phyloP scores from a whole-genome alignment of 2,329 filamentous ascomycete species.

The Rhynchosporium secalis region DNA sequence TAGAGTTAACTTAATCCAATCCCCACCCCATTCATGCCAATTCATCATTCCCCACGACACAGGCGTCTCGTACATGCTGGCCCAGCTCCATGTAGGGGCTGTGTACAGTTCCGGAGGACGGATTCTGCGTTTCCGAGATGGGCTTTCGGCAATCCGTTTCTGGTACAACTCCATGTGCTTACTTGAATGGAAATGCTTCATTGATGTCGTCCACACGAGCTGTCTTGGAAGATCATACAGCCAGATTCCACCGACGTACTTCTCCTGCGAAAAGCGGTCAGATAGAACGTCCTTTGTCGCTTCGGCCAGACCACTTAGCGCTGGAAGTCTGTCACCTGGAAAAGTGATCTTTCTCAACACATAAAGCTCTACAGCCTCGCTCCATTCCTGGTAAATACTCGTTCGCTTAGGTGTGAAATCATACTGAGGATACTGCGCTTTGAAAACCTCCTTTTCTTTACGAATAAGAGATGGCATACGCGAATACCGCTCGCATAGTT shows the following conservation, averaged over 20 bases:
- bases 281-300: background rate
- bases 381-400: slow-evolving; percentile 4
- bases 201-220: background rate
- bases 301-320: slow-evolving; percentile 1
- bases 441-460: slow-evolving; percentile 1
- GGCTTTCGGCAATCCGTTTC: background rate
- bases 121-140: background rate
- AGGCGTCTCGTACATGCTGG: slow-evolving; percentile 3
- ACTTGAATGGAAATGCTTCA: background rate
- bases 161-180: background rate
- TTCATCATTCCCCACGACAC: slow-evolving; percentile 2
- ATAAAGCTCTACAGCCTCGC: slow-evolving; percentile 1
- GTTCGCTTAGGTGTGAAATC: background rate
- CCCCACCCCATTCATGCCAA: background rate
- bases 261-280: slow-evolving; percentile 1
- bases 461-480: background rate
- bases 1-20: background rate
- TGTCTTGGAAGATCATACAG: background rate
- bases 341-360: background rate
- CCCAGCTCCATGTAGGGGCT: slow-evolving; percentile 1
- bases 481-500: background rate
- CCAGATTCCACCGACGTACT: slow-evolving; percentile 1
- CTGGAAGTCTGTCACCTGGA: background rate
- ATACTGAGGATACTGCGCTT: background rate
- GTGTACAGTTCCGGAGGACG: background rate